Percentiles rank a stretch among this genome's conserved stretches.
Evolutionary conservation across 345 rosid genomes (phyloP).

Genomic region (Eucalyptus decipiens): DNA sequence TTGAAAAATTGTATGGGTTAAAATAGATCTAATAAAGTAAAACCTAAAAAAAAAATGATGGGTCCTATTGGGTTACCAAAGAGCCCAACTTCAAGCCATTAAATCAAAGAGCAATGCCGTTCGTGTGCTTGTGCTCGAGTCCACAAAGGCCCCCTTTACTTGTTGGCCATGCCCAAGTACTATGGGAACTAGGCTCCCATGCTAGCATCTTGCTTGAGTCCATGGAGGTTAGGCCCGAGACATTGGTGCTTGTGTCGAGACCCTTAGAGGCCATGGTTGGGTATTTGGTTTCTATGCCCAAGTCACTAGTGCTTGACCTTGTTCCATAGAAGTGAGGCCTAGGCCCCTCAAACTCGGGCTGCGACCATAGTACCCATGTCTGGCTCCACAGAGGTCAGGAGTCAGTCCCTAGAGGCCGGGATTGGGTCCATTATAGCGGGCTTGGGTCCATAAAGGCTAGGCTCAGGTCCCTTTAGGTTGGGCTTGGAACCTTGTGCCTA

Average conservation of each 20-base stretch:
- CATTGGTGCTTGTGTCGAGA: not conserved
- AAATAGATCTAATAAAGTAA: not conserved
- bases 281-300: not conserved
- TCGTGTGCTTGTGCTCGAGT: not conserved
- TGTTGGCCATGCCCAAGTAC: not conserved
- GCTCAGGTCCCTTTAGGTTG: not conserved
- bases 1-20: not conserved
- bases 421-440: accelerated
- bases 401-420: no score
- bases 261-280: no score
- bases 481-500: not conserved
- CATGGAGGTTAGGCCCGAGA: not conserved
- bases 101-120: not conserved
- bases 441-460: not conserved
- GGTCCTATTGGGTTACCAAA: not conserved
- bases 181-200: not conserved
- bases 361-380: not conserved
- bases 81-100: not conserved
- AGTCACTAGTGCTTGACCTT: not conserved
- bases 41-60: no score
- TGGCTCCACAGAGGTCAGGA: not conserved
- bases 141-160: not conserved
- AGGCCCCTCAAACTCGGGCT: not conserved
- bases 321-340: not conserved
- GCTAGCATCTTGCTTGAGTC: not conserved